These are phyloP conservation scores for Geosmithia putterillii DNA, from an alignment of 2,329 filamentous ascomycete genomes.

Conservation along the genomic window DNA sequence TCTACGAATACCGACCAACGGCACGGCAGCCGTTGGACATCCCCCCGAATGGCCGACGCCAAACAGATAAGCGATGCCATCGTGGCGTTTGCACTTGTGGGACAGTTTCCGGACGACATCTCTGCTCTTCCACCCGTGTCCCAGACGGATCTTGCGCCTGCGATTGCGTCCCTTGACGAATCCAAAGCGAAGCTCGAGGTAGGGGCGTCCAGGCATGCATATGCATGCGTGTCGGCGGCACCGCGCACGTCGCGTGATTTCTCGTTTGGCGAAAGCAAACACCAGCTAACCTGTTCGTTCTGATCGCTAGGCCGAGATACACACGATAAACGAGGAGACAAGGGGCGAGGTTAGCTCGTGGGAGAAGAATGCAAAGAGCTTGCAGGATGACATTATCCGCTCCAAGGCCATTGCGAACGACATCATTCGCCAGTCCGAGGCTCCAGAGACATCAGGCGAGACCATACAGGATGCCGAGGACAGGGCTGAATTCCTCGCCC, in stretches of 20 bases:
- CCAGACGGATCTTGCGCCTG: constrained; percentile 22
- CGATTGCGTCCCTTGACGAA: constrained; percentile 23
- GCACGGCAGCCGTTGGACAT: too few relatives aligned
- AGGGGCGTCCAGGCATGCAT: constrained; percentile 2
- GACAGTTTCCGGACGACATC: constrained; percentile 26
- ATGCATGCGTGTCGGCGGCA: too few relatives aligned
- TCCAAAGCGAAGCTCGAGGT: constrained; percentile 27
- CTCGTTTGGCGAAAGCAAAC: too few relatives aligned
- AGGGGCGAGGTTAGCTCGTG: constrained; percentile 74
- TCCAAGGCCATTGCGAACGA: constrained; percentile 70
- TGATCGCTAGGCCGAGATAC: constrained; percentile 46
- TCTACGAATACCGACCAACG: constrained; percentile 11
- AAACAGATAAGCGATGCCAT: constrained; percentile 25
- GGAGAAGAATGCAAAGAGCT: constrained; percentile 71
- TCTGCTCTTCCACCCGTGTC: constrained; percentile 22
- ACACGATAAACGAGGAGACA: constrained; percentile 61
- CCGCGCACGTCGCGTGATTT: background rate
- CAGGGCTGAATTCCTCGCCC: constrained; percentile 42
- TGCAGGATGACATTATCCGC: constrained; percentile 75
- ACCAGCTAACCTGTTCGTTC: background rate
- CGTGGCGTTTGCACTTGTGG: constrained; percentile 25
- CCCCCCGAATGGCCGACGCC: constrained; percentile 12
- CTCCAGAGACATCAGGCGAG: constrained; percentile 39
- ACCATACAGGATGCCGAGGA: constrained; percentile 38
- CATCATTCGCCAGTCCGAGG: constrained; percentile 68